These are phyloP conservation scores for Suhomyces ambrosiae DNA, from an alignment of 1,139 yeast species.

Conservation along the genomic window DNA sequence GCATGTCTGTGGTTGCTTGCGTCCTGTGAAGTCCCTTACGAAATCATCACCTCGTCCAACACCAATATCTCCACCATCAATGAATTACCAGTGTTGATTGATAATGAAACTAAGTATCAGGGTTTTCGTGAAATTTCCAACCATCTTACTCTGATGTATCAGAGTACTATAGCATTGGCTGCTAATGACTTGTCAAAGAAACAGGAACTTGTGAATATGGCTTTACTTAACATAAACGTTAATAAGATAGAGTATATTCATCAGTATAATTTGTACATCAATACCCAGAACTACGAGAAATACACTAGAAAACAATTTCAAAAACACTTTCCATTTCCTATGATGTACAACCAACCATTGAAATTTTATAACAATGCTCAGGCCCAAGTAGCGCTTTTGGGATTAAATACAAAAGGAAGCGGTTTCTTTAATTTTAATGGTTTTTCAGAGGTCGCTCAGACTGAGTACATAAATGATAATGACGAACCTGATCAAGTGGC, in stretches of 20 bases:
- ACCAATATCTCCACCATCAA: constrained; percentile 56
- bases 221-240: constrained; percentile 27
- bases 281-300: constrained; percentile 62
- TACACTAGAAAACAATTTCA: constrained; percentile 65
- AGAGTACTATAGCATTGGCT: constrained; percentile 16
- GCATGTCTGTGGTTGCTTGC: constrained; percentile 40
- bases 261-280: constrained; percentile 62
- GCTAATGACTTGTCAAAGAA: constrained; percentile 6
- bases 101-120: constrained; percentile 31
- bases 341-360: constrained; percentile 80
- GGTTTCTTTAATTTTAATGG: constrained; percentile 33
- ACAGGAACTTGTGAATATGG: constrained; percentile 20
- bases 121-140: constrained; percentile 54
- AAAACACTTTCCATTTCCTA: constrained; percentile 70
- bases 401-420: constrained; percentile 35
- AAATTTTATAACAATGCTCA: constrained; percentile 53
- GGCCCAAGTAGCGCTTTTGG: constrained; percentile 42
- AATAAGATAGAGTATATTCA: constrained; percentile 52
- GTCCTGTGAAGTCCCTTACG: constrained; percentile 10
- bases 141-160: constrained; percentile 25
- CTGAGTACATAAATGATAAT: constrained; percentile 32
- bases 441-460: constrained; percentile 22
- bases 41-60: constrained; percentile 57
- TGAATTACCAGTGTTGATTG: constrained; percentile 57
- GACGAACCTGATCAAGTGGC: constrained; percentile 40